Percentiles rank a stretch among this genome's conserved stretches.
Conservation (phyloP, 306 rosid genomes). For the Myrica gale region DNA sequence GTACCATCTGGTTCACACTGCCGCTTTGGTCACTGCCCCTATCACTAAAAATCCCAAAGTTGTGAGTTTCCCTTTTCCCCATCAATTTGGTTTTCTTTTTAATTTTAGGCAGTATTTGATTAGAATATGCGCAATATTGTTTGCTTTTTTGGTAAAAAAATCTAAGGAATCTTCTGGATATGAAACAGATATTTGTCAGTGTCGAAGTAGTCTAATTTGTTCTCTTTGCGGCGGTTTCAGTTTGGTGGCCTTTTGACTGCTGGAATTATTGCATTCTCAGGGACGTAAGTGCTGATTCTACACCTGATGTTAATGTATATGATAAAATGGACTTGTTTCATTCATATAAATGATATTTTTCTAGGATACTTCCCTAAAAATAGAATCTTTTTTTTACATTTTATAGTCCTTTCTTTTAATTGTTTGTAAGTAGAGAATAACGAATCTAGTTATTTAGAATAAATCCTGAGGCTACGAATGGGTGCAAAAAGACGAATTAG, state of each 20-base stretch:
- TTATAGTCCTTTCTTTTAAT: no score
- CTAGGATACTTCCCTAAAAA: background rate
- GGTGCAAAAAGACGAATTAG: background rate
- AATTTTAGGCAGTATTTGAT: background rate
- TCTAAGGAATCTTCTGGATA: background rate
- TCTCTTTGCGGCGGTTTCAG: slow-evolving; percentile 38
- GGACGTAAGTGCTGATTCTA: slow-evolving; percentile 62
- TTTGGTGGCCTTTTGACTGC: slow-evolving; percentile 87
- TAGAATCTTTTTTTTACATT: no score
- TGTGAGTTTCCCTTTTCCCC: slow-evolving; percentile 48
- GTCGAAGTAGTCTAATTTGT: background rate
- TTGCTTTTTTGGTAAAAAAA: background rate
- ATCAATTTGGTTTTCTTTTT: background rate
- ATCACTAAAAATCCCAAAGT: slow-evolving; percentile 61
- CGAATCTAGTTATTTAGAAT: background rate
- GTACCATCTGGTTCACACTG: slow-evolving; percentile 91
- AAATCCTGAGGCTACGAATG: background rate
- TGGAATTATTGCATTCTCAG: slow-evolving; percentile 85
- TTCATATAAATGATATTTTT: background rate
- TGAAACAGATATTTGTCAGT: background rate
- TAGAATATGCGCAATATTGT: background rate
- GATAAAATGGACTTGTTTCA: background rate
- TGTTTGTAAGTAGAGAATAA: background rate
- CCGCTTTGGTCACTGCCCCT: slow-evolving; percentile 83
- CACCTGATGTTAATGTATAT: background rate